Evolutionary conservation across 805 yeast species (phyloP), one percentile per base, ranked within the genome.

Genomic region (Starmerella scarabaei): DNA sequence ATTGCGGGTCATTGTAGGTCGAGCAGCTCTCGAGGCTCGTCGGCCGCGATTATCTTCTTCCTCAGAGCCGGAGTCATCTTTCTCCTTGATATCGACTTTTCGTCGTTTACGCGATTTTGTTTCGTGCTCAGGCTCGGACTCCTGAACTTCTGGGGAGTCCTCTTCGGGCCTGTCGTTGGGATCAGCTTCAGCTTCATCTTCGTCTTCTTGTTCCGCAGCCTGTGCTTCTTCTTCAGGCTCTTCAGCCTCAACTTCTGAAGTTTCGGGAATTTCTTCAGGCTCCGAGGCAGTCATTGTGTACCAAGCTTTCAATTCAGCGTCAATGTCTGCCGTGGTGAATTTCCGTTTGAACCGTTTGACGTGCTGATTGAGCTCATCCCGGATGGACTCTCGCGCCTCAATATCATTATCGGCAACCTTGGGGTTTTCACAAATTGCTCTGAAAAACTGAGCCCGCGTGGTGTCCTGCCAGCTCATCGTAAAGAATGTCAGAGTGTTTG

Each of bases 301-400:
- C 41, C 40, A 38, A 5, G 16, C n/a, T 15, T 27, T 11, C 3
- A 44, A 19, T 27, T 44, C 41, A 5, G 19, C 24, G 16, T 16
- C 9, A 28, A 45, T 34, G 30, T 46, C 50, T 15, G 12, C 16
- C 2, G 19, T 3, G 3, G 43, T 38, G 36, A 40, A 41, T 35
- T 48, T 41, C 41, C 30, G 41, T 19, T 38, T 40, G 36, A 41
- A 38, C 26, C 49, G 45, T 29, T 38, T 41, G 21, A 38, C 29
- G 15, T 38, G 21, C 20, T 28, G 11, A 31, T 46, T 46, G n/a
- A 46, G 28, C 12, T 19, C 7, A n/a, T 33, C 35, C 20, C 41
- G 39, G 15, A 46, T 38, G 9, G 14, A 16, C 1, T n/a, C 26
- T 4, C 30, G 17, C 5, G 11, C 34, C 16, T 28, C 42, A 4